Conservation (phyloP, 441 rosid species). For the Macaranga tanarius region DNA sequence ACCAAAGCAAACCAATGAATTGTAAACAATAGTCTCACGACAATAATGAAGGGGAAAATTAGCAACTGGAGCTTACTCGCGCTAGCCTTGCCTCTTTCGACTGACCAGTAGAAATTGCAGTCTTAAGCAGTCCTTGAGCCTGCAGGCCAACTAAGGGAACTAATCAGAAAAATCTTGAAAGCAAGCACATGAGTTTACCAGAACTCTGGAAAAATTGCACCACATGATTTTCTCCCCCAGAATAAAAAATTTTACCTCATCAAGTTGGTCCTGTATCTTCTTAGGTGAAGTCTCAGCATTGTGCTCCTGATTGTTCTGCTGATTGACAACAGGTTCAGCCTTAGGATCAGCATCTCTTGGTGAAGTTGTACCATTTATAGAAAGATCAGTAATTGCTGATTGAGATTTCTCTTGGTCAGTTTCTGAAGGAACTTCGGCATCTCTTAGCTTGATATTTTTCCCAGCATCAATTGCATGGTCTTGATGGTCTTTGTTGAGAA, state of each 20-base stretch:
- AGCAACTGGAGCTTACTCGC: conserved; percentile 60
- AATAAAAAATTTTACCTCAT: conserved; percentile 60
- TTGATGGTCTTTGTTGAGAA: conserved; percentile 38
- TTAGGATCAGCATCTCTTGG: conserved; percentile 38
- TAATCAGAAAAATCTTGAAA: conserved; percentile 26
- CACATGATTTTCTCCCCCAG: conserved; percentile 16
- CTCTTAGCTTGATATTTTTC: conserved; percentile 32
- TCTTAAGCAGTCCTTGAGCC: conserved; percentile 97
- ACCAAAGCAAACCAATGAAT: not conserved
- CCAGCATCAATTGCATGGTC: conserved; percentile 38
- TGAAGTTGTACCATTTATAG: conserved; percentile 35
- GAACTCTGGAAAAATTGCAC: conserved; percentile 11
- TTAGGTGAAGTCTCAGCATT: conserved; percentile 43
- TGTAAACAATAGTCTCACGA: not conserved
- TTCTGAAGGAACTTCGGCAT: conserved; percentile 43
- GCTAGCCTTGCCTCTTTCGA: conserved; percentile 98
- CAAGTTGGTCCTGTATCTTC: conserved; percentile 84
- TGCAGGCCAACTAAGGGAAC: conserved; percentile 41
- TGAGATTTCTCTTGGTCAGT: conserved; percentile 46
- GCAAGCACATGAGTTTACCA: conserved; percentile 20
- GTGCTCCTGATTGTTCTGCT: conserved; percentile 44
- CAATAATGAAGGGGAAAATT: conserved; percentile 5
- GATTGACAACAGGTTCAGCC: conserved; percentile 42
- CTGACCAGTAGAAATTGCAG: conserved; percentile 77
- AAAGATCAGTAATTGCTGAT: conserved; percentile 38